Base-by-base conservation (phyloP, 2,329 filamentous ascomycete species). In the Huntiella bhutanensis region DNA sequence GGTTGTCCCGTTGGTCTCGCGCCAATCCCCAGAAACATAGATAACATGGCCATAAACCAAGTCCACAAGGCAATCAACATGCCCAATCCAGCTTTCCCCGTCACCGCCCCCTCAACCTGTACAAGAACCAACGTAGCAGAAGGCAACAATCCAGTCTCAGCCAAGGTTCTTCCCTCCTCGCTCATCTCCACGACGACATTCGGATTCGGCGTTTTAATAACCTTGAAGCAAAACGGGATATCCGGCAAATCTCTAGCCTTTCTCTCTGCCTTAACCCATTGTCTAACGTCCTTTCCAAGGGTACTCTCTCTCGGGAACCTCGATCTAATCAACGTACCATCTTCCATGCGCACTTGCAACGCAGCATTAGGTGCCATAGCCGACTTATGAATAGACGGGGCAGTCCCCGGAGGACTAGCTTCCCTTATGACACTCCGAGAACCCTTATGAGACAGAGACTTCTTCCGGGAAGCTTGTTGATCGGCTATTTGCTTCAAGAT, bases 81-180 rank as follows among this genome's bases (percentile, higher is more conserved):
- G 1, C 45, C 51, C n/a, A 65, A 45, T 7, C 63, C 41, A 4
- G 49, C 37, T n/a, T 49, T 48, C 0, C 13, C 13, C 5, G 52
- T 55, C 0, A 62, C 56, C 47, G 61, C 65, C 13, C 58, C 62
- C 33, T 70, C 67, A 2, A 85, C 71, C 0, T 84, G 84, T 1
- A 88, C 71, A 41, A 95, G 72, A 7, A 95, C 77, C 3, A 95
- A 66, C 0, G 84, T 96, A 1, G 85, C 82, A 4, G 77, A 86
- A 0, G 87, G 86, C 0, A 75, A 70, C 0, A 94, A 66, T 1
- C 77, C 82, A 5, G 94, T 68, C 4, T 82, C 77, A 11, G 68
- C 63, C 0, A 95, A 67, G 0, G 70, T 68, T 52, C 77, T 66
- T 33, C 67, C 69, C 60, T 95, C 88, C 52, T 95, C 86, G 0